Percentiles rank a stretch among this genome's conserved stretches.
phyloP scores from a whole-genome alignment of 495 filamentous ascomycete genomes.

The Achaetomiella virescens region DNA sequence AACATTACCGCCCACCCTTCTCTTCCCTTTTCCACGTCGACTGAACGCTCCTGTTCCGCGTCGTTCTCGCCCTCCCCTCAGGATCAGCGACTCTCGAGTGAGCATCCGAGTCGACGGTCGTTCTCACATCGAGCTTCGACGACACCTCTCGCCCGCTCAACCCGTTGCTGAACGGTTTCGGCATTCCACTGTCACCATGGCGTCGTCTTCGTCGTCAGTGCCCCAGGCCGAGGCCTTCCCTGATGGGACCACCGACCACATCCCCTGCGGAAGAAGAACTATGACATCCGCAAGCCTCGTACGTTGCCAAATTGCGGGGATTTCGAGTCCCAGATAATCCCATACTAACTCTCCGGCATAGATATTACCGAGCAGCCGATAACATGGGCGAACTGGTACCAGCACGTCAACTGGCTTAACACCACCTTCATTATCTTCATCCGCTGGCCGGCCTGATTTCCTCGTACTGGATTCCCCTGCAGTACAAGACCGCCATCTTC shows the following conservation, averaged over 20 bases:
- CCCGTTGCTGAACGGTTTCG: slow-evolving; percentile 9
- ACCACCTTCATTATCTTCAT: slow-evolving; percentile 80
- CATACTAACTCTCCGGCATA: slow-evolving; percentile 7
- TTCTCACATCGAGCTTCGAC: slow-evolving; percentile 2
- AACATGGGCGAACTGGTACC: slow-evolving; percentile 76
- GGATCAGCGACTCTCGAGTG: background rate
- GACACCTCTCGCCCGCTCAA: background rate
- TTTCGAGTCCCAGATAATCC: too few species aligned
- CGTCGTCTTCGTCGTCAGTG: slow-evolving; percentile 35
- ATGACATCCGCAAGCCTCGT: slow-evolving; percentile 44
- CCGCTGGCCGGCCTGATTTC: slow-evolving; percentile 65
- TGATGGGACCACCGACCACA: slow-evolving; percentile 45
- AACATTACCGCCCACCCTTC: slow-evolving; percentile 18
- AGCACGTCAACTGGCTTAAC: slow-evolving; percentile 96
- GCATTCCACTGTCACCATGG: slow-evolving; percentile 30
- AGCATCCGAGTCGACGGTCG: slow-evolving; percentile 7
- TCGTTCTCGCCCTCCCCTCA: slow-evolving; percentile 3
- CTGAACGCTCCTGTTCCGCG: slow-evolving; percentile 1
- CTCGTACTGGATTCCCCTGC: slow-evolving; percentile 75
- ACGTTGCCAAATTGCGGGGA: background rate
- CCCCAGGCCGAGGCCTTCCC: slow-evolving; percentile 36
- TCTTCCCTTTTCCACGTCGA: slow-evolving; percentile 4
- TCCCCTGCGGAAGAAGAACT: slow-evolving; percentile 40
- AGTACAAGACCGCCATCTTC: slow-evolving; percentile 71
- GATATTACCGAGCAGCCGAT: slow-evolving; percentile 59